phyloP scores from a whole-genome alignment of 345 rosid genomes.

The Hibiscus syriacus region DNA sequence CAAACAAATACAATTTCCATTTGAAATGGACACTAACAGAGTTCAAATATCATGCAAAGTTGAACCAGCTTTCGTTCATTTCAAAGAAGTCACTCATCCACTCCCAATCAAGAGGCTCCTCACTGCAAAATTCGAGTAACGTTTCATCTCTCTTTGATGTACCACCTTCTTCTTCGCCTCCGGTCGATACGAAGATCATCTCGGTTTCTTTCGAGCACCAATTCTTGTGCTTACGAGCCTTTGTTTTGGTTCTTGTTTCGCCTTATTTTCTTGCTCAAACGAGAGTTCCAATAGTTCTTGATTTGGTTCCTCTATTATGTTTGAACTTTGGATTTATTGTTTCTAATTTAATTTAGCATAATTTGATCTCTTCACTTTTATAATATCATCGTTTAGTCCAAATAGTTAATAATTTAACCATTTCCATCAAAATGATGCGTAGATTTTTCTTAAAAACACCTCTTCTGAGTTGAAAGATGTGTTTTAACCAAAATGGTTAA shows the following conservation, averaged over 20 bases:
- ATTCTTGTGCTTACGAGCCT: not conserved
- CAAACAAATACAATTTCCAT: too few species aligned
- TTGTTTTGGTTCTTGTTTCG: constrained; percentile 18
- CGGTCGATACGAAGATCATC: not conserved
- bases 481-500: not conserved
- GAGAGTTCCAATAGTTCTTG: constrained; percentile 53
- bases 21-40: too few species aligned
- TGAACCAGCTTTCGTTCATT: constrained; percentile 25
- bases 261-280: constrained; percentile 36
- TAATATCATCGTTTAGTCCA: not conserved
- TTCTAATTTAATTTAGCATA: too few species aligned
- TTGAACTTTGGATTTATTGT: not conserved
- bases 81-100: constrained; percentile 36
- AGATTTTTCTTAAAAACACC: not conserved
- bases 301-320: constrained; percentile 15
- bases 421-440: not conserved
- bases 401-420: too few species aligned
- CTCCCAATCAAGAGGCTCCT: constrained; percentile 33
- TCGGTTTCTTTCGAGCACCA: not conserved
- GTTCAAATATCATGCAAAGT: not conserved
- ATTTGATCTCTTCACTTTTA: not conserved
- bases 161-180: constrained; percentile 12
- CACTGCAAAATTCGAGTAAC: constrained; percentile 15
- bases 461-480: not conserved
- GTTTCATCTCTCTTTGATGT: not conserved